Evolutionary conservation across 2,329 filamentous ascomycete genomes (phyloP).

Genomic region (Onygenales sp.): DNA sequence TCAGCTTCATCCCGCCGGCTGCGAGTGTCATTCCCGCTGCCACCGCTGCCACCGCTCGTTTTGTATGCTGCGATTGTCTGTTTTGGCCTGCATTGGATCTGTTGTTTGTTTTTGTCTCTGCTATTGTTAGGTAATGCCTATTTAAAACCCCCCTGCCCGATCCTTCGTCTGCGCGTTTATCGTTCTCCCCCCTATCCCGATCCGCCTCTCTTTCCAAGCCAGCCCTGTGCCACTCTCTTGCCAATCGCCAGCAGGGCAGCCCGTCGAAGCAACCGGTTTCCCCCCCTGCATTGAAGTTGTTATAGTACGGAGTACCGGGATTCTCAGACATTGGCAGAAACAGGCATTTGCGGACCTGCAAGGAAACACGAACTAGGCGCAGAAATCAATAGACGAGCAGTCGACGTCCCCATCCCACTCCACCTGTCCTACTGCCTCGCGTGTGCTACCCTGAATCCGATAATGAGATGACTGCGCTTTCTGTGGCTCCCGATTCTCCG

Average conservation of each 20-base stretch:
- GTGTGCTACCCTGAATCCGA: constrained; percentile 2
- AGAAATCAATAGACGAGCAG: neutral
- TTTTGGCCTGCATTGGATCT: neutral
- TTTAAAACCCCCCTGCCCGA: neutral
- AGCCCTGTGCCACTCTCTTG: too few relatives aligned
- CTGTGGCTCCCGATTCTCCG: constrained; percentile 54
- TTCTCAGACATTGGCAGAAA: neutral
- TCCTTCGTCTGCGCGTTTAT: neutral
- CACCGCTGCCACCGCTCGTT: too few relatives aligned
- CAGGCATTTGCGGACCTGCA: neutral
- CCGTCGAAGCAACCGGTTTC: too few relatives aligned
- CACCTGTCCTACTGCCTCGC: neutral
- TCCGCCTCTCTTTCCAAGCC: too few relatives aligned
- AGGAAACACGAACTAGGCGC: neutral
- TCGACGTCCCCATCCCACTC: neutral
- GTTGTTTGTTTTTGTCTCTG: neutral
- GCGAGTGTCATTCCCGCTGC: neutral
- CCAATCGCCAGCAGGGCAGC: too few relatives aligned
- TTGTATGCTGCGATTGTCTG: neutral
- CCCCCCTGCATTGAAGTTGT: neutral
- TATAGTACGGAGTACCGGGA: neutral
- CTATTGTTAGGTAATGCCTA: neutral
- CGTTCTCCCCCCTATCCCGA: neutral
- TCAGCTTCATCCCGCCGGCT: neutral
- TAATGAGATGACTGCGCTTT: constrained; percentile 34